Evolutionary conservation across 2,329 filamentous ascomycete species (phyloP).

Genomic region (Ceratocystis cubensis): DNA sequence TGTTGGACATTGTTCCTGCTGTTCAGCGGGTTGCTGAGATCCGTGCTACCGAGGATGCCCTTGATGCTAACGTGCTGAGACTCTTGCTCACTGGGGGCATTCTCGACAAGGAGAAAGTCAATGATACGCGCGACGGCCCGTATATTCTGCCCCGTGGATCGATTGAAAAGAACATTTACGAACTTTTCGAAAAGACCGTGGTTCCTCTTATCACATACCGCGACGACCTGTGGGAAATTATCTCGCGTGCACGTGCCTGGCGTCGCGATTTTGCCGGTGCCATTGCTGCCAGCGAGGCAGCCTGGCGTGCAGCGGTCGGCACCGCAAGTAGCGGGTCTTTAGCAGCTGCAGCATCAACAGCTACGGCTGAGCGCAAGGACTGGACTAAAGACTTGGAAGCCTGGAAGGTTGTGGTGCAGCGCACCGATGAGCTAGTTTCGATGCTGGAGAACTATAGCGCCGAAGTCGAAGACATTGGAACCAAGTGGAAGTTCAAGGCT

Average conservation of each 20-base stretch:
- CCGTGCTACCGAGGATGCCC: conserved; percentile 60
- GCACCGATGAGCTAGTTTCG: conserved; percentile 70
- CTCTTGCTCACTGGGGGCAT: conserved; percentile 62
- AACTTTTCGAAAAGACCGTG: conserved; percentile 61
- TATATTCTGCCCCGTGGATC: conserved; percentile 40
- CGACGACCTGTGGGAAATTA: conserved; percentile 61
- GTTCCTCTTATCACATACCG: conserved; percentile 74
- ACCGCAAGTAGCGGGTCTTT: conserved; percentile 37
- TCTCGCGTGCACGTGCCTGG: conserved; percentile 63
- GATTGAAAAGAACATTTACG: conserved; percentile 49
- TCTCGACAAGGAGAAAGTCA: conserved; percentile 29
- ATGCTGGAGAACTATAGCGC: conserved; percentile 69
- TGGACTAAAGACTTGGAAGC: conserved; percentile 44
- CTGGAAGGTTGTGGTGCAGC: conserved; percentile 61
- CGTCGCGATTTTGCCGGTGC: conserved; percentile 56
- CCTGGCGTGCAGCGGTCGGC: conserved; percentile 61
- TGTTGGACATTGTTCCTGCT: conserved; percentile 62
- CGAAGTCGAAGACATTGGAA: conserved; percentile 54
- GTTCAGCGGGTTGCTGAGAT: conserved; percentile 65
- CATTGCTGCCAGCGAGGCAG: conserved; percentile 75
- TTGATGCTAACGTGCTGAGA: conserved; percentile 62
- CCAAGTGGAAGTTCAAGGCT: conserved; percentile 80
- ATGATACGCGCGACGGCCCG: conserved; percentile 26
- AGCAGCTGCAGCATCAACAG: conserved; percentile 32
- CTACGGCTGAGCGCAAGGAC: conserved; percentile 23